phyloP scores from a whole-genome alignment of 2,329 filamentous ascomycete genomes.

The Claviceps pusilla region DNA sequence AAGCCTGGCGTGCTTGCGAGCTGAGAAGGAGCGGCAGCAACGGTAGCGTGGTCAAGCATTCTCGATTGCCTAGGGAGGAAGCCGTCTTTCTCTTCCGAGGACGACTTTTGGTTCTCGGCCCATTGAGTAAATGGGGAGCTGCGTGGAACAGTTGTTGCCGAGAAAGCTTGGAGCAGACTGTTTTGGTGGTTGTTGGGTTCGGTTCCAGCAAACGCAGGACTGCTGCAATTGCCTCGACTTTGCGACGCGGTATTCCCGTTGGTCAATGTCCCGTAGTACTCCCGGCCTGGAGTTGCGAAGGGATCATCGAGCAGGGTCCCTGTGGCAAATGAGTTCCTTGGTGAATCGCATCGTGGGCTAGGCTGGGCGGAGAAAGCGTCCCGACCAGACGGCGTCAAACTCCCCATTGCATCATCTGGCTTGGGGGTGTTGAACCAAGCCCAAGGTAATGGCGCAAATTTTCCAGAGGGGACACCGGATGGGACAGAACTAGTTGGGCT shows the following conservation, averaged over 20 bases:
- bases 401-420: slow-evolving; percentile 11
- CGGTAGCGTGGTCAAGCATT: slow-evolving; percentile 4
- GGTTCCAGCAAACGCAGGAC: slow-evolving; percentile 3
- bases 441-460: slow-evolving; percentile 33
- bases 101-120: slow-evolving; percentile 11
- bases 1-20: slow-evolving; percentile 24
- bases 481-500: slow-evolving; percentile 16
- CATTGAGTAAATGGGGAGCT: slow-evolving; percentile 19
- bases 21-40: slow-evolving; percentile 2
- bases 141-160: slow-evolving; percentile 12
- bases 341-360: slow-evolving; percentile 12
- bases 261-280: slow-evolving; percentile 2
- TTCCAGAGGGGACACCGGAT: slow-evolving; percentile 16
- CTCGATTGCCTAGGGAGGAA: slow-evolving; percentile 9
- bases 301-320: slow-evolving; percentile 16
- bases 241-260: background rate
- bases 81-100: slow-evolving; percentile 8
- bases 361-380: slow-evolving; percentile 13
- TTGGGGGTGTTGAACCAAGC: slow-evolving; percentile 29
- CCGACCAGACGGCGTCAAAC: slow-evolving; percentile 8
- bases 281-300: slow-evolving; percentile 15
- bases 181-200: slow-evolving; percentile 18
- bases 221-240: slow-evolving; percentile 2
- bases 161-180: slow-evolving; percentile 22
- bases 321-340: slow-evolving; percentile 7